Conservation (phyloP, 2,329 filamentous ascomycete genomes). For the Diaporthe vaccinii region DNA sequence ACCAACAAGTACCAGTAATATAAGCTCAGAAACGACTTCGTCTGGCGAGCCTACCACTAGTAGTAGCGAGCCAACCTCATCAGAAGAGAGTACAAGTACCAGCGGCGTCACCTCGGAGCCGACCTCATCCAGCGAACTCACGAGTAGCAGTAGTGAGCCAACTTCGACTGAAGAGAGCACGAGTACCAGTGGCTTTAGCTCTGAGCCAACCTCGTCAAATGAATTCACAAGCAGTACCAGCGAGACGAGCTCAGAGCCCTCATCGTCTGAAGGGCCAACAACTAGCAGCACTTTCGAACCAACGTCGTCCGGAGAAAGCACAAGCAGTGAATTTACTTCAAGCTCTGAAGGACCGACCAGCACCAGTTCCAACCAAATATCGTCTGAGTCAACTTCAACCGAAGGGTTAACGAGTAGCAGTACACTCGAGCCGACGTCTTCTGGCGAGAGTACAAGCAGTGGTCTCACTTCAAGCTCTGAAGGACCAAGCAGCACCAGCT, state of each 20-base stretch:
- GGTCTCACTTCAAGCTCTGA: not conserved
- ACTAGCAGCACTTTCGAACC: not conserved
- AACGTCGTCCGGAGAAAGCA: not conserved
- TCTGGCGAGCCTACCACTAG: not conserved
- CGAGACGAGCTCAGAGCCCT: not conserved
- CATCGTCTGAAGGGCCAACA: not conserved
- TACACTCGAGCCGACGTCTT: not conserved
- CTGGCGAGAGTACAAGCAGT: not conserved
- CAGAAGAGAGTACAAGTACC: not conserved
- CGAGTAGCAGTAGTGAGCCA: not conserved
- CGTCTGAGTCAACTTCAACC: not conserved
- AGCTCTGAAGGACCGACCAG: not conserved
- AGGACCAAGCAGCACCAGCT: not conserved
- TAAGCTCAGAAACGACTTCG: not conserved
- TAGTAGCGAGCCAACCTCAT: not conserved
- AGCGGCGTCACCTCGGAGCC: not conserved
- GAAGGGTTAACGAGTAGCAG: not conserved
- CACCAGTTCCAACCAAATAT: not conserved
- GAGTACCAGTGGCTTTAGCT: not conserved
- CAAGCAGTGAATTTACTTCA: not conserved
- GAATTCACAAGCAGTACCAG: constrained; percentile 7
- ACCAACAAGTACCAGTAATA: not conserved
- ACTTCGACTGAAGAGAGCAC: not conserved
- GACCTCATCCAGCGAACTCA: not conserved
- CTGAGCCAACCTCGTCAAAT: not conserved